Evolutionary conservation across 192 early-diverging fungal genomes (phyloP).

Genomic region (Linderina pennispora): DNA sequence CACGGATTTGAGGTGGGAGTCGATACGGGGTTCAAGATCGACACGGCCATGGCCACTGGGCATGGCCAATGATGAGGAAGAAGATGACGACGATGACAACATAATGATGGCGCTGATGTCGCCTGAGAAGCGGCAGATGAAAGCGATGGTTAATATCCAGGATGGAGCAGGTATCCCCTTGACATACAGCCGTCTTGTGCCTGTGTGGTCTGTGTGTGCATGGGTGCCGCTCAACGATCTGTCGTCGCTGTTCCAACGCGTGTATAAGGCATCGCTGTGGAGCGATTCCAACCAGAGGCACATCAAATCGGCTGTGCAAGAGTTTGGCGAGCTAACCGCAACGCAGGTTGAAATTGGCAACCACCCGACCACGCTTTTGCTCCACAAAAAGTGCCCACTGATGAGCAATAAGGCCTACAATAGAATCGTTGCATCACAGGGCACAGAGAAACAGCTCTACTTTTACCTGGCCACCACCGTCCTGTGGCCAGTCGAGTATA

Average conservation of each 20-base stretch:
- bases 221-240: slow-evolving; percentile 26
- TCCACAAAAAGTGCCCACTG: slow-evolving; percentile 16
- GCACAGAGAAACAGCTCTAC: slow-evolving; percentile 15
- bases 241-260: slow-evolving; percentile 1
- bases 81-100: slow-evolving; percentile 12
- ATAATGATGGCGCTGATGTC: slow-evolving; percentile 5
- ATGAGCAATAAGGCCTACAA: slow-evolving; percentile 2
- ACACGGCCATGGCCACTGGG: no score
- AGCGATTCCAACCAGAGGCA: slow-evolving; percentile 1
- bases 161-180: slow-evolving; percentile 8
- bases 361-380: slow-evolving; percentile 8
- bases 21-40: neutral
- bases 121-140: slow-evolving; percentile 1
- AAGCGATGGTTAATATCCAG: neutral
- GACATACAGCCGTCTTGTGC: slow-evolving; percentile 7
- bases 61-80: neutral
- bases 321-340: slow-evolving; percentile 3
- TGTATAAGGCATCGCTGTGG: slow-evolving; percentile 11
- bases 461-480: slow-evolving; percentile 31
- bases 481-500: slow-evolving; percentile 12
- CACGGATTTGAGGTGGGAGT: neutral
- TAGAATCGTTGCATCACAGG: slow-evolving; percentile 10
- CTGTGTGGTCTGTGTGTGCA: slow-evolving; percentile 24
- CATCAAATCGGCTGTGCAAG: slow-evolving; percentile 5
- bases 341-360: neutral